Evolutionary conservation across 495 filamentous ascomycete genomes (phyloP).

Genomic region (Podospora sp.): DNA sequence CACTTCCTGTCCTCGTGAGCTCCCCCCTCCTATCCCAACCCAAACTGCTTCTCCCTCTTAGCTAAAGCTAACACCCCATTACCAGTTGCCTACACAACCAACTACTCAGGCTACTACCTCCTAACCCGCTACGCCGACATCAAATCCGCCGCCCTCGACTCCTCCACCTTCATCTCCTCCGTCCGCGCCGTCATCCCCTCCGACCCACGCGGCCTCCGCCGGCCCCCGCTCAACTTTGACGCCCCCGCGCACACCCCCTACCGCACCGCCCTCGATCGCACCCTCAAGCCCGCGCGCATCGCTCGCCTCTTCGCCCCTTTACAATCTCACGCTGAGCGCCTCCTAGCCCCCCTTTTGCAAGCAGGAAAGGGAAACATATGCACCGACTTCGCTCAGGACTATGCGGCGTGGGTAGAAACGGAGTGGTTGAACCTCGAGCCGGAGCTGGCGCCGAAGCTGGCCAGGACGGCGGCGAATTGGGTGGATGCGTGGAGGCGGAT

Average conservation of each 20-base stretch:
- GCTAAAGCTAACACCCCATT: too few species aligned
- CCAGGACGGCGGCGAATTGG: conserved; percentile 18
- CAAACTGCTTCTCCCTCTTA: too few species aligned
- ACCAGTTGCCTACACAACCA: conserved; percentile 11
- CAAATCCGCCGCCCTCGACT: conserved; percentile 20
- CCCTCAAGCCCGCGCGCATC: conserved; percentile 17
- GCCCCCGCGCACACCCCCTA: conserved; percentile 20
- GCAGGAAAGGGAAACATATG: conserved; percentile 17
- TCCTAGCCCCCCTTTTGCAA: conserved; percentile 9
- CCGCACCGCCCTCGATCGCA: conserved; percentile 21
- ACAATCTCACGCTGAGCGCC: conserved; percentile 7
- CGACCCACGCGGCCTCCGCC: conserved; percentile 19
- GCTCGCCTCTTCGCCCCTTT: conserved; percentile 8
- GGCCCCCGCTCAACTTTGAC: conserved; percentile 21
- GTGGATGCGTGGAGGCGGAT: conserved; percentile 22
- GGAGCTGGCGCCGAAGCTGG: conserved; percentile 19
- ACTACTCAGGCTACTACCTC: conserved; percentile 22
- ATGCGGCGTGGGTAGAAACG: conserved; percentile 20
- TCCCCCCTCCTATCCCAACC: too few species aligned
- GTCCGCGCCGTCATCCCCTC: conserved; percentile 20
- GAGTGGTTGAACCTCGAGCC: conserved; percentile 24
- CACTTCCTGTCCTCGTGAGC: conserved; percentile 7
- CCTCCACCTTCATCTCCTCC: conserved; percentile 19
- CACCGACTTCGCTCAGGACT: conserved; percentile 19
- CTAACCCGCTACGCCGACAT: conserved; percentile 24